These are phyloP conservation scores for Clarireedia monteithiana DNA, from an alignment of 2,329 filamentous ascomycete species.

Conservation along the genomic window DNA sequence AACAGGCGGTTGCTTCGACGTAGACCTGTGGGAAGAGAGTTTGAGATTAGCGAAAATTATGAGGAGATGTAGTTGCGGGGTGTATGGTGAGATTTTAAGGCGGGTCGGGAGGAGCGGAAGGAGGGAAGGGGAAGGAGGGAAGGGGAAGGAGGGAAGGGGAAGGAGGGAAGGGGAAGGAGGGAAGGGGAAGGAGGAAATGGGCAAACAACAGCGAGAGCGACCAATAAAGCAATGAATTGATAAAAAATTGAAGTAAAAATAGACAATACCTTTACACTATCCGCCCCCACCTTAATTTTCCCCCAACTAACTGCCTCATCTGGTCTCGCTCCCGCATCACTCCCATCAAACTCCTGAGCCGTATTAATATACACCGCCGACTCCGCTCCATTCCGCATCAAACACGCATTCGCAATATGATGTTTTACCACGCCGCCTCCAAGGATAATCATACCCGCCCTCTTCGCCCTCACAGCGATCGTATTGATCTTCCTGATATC, in stretches of 20 bases:
- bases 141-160: too few species aligned
- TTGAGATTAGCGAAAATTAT: not conserved
- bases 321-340: slow-evolving; percentile 86
- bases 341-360: slow-evolving; percentile 93
- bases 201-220: not conserved
- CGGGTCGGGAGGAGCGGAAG: too few species aligned
- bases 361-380: slow-evolving; percentile 98
- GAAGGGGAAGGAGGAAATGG: not conserved
- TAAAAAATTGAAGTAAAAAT: not conserved
- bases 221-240: not conserved
- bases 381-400: slow-evolving; percentile 97
- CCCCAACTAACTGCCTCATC: slow-evolving; percentile 98
- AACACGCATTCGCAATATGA: slow-evolving; percentile 92
- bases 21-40: slow-evolving; percentile 41
- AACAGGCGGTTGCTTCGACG: slow-evolving; percentile 55
- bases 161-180: not conserved
- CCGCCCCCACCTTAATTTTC: slow-evolving; percentile 86
- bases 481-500: slow-evolving; percentile 93
- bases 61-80: too few species aligned
- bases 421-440: slow-evolving; percentile 96
- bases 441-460: slow-evolving; percentile 90
- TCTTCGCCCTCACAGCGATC: slow-evolving; percentile 76
- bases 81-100: too few species aligned
- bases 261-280: slow-evolving; percentile 72
- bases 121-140: too few species aligned